These are phyloP conservation scores for Picea glauca DNA, from an alignment of 75 land plant genomes.

Conservation along the genomic window DNA sequence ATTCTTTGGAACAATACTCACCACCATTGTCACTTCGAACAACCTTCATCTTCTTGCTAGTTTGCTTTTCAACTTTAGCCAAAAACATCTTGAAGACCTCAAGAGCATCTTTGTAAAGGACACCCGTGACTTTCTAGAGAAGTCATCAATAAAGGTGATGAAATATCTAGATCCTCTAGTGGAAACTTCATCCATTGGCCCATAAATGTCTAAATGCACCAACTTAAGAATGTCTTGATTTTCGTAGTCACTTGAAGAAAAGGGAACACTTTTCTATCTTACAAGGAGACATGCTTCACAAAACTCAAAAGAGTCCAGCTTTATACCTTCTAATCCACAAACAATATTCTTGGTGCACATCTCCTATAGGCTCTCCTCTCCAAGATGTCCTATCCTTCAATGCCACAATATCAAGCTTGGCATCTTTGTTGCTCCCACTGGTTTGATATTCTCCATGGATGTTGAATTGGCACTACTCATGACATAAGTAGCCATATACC, in stretches of 20 bases:
- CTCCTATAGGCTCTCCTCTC: neutral
- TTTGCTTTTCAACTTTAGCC: neutral
- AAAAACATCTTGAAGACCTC: neutral
- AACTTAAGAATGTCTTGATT: neutral
- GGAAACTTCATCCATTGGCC: neutral
- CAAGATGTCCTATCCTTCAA: neutral
- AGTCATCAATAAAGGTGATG: constrained; percentile 3
- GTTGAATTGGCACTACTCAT: neutral
- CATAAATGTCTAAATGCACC: neutral
- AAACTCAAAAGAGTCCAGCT: neutral
- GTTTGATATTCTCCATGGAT: neutral
- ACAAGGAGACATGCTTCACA: neutral
- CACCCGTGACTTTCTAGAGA: constrained; percentile 6
- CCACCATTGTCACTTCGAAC: neutral
- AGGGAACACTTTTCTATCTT: neutral
- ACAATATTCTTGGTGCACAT: neutral
- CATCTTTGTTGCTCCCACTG: neutral
- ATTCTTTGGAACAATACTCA: neutral
- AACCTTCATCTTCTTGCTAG: neutral
- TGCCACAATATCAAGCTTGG: neutral
- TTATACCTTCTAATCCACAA: neutral
- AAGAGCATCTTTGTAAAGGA: neutral
- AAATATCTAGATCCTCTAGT: neutral
- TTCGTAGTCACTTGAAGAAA: neutral
- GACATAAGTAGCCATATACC: neutral